These are phyloP conservation scores for Neurospora intermedia DNA, from an alignment of 495 filamentous ascomycete genomes.

Conservation along the genomic window DNA sequence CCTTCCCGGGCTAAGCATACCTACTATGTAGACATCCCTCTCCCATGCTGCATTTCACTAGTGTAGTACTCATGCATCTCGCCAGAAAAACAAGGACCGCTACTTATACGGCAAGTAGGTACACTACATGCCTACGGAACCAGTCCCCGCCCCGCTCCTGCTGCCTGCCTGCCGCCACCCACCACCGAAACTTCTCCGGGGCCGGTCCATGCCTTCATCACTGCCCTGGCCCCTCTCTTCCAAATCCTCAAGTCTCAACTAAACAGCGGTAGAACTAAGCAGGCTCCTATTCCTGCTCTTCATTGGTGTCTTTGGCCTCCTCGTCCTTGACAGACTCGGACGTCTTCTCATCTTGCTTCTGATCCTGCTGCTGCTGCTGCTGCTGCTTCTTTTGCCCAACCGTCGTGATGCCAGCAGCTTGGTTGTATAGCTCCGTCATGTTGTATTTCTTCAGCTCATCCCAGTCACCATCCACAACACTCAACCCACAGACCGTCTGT, in stretches of 20 bases:
- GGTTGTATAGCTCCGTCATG: conserved; percentile 33
- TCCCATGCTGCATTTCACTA: background rate
- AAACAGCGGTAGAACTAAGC: background rate
- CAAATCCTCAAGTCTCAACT: background rate
- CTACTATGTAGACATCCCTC: background rate
- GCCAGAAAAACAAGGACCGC: background rate
- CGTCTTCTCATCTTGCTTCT: background rate
- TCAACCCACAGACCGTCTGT: conserved; percentile 35
- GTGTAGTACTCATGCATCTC: background rate
- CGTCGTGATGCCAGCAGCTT: conserved; percentile 5
- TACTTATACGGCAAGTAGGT: too few species aligned
- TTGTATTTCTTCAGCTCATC: conserved; percentile 38
- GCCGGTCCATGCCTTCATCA: background rate
- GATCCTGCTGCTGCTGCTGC: conserved; percentile 6
- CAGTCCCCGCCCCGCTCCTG: background rate
- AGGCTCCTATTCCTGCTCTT: background rate
- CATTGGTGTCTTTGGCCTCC: background rate
- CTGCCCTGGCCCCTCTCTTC: background rate
- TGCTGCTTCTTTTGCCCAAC: background rate
- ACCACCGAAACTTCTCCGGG: background rate
- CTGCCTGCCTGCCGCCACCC: background rate
- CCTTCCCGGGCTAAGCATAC: background rate
- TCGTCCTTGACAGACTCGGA: background rate
- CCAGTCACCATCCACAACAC: conserved; percentile 42
- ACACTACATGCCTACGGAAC: background rate